Base-by-base conservation (phyloP, 2,329 filamentous ascomycete species). In the Xylaria sp. region DNA sequence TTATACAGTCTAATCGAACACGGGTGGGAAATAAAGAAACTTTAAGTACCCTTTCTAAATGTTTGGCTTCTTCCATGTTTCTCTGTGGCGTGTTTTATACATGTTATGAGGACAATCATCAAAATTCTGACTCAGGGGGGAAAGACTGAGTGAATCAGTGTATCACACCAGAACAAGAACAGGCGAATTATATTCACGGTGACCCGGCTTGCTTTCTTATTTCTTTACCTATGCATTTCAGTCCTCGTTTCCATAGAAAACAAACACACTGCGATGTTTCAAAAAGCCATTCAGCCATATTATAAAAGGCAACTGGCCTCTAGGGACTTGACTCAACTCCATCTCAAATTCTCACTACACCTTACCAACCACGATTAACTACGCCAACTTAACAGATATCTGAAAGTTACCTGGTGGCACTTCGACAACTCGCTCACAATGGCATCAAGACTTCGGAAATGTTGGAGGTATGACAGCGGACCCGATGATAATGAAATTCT, bases 391-490 rank as follows among this genome's bases (percentile, higher is more conserved):
- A 11, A 44, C 33, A 20, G 7, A 53, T 20, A 22, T 22, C 25
- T n/a, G 13, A 45, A n/a, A 2, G 1, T 38, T 11, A n/a, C 20
- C 13, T 11, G 7, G 7, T 13, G 22, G 10, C 25, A 49, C 27
- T 13, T 25, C 2, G 17, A 50, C 6, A 49, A 10, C 36, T 33
- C 6, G 11, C 33, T 44, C 2, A 66, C 22, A 29, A 68, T 68
- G 66, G 17, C 49, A 60, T 36, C 53, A 50, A 42, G 39, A 57
- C 17, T 2, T 3, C 39, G 25, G 36, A 60, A 33, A 51, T 20
- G 20, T 31, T 31, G 29, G 63, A 62, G 62, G 33, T 54, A 59
- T 39, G 63, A 59, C 13, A 47, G 42, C 9, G 27, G 13, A 44
- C 47, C 53, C 39, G n/a, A 66, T 38, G 33, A 29, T 31, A 33